Conservation (phyloP, 768 basidiomycete genomes). For the Pulveroboletus frians region DNA sequence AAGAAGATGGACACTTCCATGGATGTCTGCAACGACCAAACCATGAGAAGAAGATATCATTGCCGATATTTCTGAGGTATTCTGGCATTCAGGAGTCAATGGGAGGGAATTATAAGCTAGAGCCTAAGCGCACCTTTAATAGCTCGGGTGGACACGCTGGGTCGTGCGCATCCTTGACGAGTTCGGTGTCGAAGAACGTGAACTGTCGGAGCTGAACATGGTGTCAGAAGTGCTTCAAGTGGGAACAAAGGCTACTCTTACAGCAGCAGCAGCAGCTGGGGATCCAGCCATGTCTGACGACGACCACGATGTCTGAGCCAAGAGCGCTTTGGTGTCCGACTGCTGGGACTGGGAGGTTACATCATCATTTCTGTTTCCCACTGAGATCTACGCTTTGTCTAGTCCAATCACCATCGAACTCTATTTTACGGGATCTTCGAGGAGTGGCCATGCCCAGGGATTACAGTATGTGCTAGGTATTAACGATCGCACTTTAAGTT, state of each 20-base stretch:
- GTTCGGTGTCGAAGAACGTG: slow-evolving; percentile 77
- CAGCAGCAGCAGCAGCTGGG: slow-evolving; percentile 19
- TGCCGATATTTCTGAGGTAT: slow-evolving; percentile 68
- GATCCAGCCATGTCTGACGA: slow-evolving; percentile 11
- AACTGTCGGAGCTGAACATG: slow-evolving; percentile 75
- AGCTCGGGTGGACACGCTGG: slow-evolving; percentile 69
- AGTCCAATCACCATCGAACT: no score
- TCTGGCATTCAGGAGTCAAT: slow-evolving; percentile 31
- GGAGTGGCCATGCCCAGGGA: no score
- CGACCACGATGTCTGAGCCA: neutral
- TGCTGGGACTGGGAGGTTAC: no score
- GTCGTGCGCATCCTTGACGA: slow-evolving; percentile 77
- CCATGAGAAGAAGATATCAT: slow-evolving; percentile 60
- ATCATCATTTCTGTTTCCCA: no score
- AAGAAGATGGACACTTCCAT: slow-evolving; percentile 76
- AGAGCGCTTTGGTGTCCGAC: neutral
- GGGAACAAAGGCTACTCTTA: slow-evolving; percentile 2
- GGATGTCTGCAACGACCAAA: slow-evolving; percentile 76
- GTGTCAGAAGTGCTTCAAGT: slow-evolving; percentile 4
- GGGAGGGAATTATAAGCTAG: neutral
- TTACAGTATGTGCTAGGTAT: no score
- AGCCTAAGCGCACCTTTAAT: slow-evolving; percentile 52
- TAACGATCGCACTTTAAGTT: no score
- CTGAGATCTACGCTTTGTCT: no score
- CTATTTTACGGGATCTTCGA: no score